These are phyloP conservation scores for Solioccasus polychromus DNA, from an alignment of 768 basidiomycete genomes.

Conservation along the genomic window DNA sequence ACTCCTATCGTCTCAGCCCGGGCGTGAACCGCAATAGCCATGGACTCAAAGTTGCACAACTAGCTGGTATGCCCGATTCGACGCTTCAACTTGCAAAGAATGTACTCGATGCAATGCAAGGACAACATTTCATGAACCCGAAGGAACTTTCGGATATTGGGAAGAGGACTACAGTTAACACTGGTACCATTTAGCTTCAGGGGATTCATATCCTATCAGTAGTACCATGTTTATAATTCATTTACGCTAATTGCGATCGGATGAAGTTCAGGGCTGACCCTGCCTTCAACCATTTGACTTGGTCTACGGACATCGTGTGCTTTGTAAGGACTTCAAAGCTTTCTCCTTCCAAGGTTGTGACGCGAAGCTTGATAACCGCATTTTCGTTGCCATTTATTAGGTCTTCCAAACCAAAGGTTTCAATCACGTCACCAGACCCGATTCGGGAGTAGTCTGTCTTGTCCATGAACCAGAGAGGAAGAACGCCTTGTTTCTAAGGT, in stretches of 20 bases:
- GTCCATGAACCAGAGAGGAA: conserved; percentile 92
- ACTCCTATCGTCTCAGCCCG: conserved; percentile 74
- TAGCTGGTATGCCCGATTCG: conserved; percentile 76
- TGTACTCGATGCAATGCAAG: conserved; percentile 43
- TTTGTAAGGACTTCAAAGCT: conserved; percentile 66
- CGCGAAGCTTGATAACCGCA: conserved; percentile 50
- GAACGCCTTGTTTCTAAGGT: conserved; percentile 89
- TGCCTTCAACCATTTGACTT: conserved; percentile 84
- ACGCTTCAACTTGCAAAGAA: conserved; percentile 61
- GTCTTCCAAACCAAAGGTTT: conserved; percentile 79
- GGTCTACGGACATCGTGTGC: conserved; percentile 90
- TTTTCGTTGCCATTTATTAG: conserved; percentile 48
- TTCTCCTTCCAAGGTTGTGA: conserved; percentile 64
- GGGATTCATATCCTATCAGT: neutral
- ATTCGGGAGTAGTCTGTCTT: conserved; percentile 84
- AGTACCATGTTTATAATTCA: neutral
- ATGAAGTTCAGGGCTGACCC: conserved; percentile 93
- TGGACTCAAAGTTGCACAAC: conserved; percentile 82
- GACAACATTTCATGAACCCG: conserved; percentile 21
- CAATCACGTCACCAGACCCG: conserved; percentile 74
- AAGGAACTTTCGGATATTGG: conserved; percentile 34
- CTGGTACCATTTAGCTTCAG: conserved; percentile 1
- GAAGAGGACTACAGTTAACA: conserved; percentile 17
- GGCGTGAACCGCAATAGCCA: conserved; percentile 92
- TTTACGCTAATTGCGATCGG: conserved; percentile 48